These are phyloP conservation scores for Zygosaccharomyces pseudobailii DNA, from an alignment of 1,139 yeast species.

Conservation along the genomic window DNA sequence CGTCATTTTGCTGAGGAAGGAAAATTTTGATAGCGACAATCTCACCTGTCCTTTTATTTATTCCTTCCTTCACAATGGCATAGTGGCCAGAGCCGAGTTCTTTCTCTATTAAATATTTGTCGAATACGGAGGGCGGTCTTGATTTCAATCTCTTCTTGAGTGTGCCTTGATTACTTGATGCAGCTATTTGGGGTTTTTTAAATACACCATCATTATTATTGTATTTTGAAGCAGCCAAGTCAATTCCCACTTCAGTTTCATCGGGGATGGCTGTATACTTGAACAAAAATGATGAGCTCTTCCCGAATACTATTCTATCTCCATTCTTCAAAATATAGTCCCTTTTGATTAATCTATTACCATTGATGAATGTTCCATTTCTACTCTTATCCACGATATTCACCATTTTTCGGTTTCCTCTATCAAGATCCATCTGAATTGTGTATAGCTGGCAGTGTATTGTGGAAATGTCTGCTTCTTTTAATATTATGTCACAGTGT, in stretches of 20 bases:
- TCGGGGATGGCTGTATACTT: constrained; percentile 37
- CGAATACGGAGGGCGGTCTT: constrained; percentile 41
- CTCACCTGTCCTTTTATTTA: constrained; percentile 51
- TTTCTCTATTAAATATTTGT: constrained; percentile 55
- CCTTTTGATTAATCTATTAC: constrained; percentile 47
- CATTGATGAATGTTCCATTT: constrained; percentile 66
- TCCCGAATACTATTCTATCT: constrained; percentile 60
- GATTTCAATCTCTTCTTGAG: constrained; percentile 13
- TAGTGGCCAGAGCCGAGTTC: constrained; percentile 74
- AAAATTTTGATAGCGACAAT: constrained; percentile 72
- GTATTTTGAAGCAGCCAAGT: neutral
- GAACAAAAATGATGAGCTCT: constrained; percentile 52
- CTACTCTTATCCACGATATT: constrained; percentile 56
- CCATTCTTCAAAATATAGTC: constrained; percentile 54
- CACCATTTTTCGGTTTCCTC: constrained; percentile 41
- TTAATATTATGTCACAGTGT: constrained; percentile 52
- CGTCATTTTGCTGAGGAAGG: constrained; percentile 58
- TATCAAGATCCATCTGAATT: constrained; percentile 35
- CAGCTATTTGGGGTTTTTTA: constrained; percentile 27
- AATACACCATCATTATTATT: constrained; percentile 20
- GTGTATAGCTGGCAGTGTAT: constrained; percentile 54
- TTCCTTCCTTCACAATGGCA: constrained; percentile 71
- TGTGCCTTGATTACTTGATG: constrained; percentile 25
- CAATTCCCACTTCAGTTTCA: neutral
- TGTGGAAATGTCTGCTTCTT: constrained; percentile 62